Conservation (phyloP, 805 yeast species). For the Kodamaea hsintzibuensis region DNA sequence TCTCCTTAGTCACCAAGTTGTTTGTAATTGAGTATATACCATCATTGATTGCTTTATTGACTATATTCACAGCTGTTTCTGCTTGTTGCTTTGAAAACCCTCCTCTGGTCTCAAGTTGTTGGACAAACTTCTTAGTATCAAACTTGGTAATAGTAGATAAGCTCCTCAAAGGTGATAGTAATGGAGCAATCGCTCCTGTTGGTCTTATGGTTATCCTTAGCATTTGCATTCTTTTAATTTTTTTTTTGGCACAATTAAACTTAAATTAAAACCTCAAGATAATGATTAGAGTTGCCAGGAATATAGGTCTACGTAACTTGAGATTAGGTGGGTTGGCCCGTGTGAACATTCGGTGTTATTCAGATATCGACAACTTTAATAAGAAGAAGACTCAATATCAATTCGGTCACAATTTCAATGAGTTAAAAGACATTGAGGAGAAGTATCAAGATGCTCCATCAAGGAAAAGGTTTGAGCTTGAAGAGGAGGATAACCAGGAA, state of each 20-base stretch:
- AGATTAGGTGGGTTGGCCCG: not conserved
- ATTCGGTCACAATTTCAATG: conserved; percentile 24
- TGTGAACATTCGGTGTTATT: conserved; percentile 5
- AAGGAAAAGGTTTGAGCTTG: not conserved
- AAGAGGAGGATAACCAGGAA: conserved; percentile 12
- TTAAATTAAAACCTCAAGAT: not conserved
- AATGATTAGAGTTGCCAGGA: conserved; percentile 1
- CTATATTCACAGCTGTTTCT: conserved; percentile 71
- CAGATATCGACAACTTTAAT: conserved; percentile 39
- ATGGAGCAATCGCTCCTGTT: not conserved
- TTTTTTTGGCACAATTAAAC: not conserved
- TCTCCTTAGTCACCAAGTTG: conserved; percentile 82
- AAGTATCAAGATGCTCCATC: not conserved
- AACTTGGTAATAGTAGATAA: conserved; percentile 48
- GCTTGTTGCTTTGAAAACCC: conserved; percentile 73
- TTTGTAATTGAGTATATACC: conserved; percentile 75
- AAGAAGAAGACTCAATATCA: conserved; percentile 30
- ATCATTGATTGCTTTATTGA: conserved; percentile 74
- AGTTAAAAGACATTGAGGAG: conserved; percentile 19
- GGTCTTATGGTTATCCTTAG: not conserved
- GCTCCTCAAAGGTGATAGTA: not conserved
- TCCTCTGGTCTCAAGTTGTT: conserved; percentile 66
- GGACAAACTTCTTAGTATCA: conserved; percentile 75
- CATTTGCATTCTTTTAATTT: not conserved
- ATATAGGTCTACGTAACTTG: not conserved